Conservation (phyloP, 345 rosid genomes). For the Draba incana region DNA sequence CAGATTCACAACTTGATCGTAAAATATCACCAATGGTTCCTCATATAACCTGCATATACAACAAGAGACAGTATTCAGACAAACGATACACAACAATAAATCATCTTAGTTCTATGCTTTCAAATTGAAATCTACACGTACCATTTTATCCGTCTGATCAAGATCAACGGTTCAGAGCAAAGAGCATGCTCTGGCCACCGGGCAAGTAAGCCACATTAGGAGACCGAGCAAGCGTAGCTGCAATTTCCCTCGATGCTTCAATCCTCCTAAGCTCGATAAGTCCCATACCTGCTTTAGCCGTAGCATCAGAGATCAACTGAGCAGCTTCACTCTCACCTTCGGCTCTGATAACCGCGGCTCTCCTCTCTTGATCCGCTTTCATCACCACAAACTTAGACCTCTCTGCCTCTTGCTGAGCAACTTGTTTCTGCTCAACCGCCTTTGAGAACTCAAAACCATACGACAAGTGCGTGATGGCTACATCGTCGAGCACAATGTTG, state of each 20-base stretch:
- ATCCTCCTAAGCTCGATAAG: constrained; percentile 97
- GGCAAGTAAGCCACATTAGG: constrained; percentile 92
- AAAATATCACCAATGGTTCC: not conserved
- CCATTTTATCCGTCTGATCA: constrained; percentile 12
- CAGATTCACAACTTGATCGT: constrained; percentile 30
- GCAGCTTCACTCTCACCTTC: constrained; percentile 99
- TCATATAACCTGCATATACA: constrained; percentile 30
- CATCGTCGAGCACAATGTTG: constrained; percentile 88
- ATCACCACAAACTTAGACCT: constrained; percentile 90
- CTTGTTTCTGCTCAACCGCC: constrained; percentile 99
- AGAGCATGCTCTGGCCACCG: constrained; percentile 80
- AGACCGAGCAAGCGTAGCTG: constrained; percentile 82
- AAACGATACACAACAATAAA: not conserved
- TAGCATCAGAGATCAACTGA: constrained; percentile 85
- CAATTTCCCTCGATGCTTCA: constrained; percentile 97
- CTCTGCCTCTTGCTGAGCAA: constrained; percentile 99
- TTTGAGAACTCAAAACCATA: constrained; percentile 92
- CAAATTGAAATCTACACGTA: not conserved
- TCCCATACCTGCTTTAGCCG: constrained; percentile 80
- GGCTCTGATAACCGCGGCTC: constrained; percentile 92
- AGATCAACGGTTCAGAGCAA: constrained; percentile 65
- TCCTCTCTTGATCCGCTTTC: constrained; percentile 99
- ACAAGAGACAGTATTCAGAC: constrained; percentile 3
- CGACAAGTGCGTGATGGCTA: constrained; percentile 95
- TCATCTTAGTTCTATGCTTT: not conserved